phyloP scores from a whole-genome alignment of 2,329 filamentous ascomycete genomes.

The Tolypocladium pustulatum region DNA sequence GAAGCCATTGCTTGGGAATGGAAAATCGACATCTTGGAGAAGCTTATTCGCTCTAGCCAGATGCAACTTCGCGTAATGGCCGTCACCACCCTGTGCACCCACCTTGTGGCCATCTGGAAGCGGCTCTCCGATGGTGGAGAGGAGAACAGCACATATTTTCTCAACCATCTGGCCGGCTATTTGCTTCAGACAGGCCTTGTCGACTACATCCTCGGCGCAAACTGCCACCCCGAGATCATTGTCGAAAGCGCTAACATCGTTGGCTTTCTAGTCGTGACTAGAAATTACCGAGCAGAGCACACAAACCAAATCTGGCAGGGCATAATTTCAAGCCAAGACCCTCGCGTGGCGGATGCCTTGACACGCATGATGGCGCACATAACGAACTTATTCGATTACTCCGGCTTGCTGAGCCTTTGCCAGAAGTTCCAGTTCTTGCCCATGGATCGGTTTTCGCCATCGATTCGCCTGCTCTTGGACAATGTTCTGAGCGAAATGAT shows the following conservation, averaged over 20 bases:
- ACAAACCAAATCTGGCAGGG: slow-evolving; percentile 79
- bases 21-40: slow-evolving; percentile 58
- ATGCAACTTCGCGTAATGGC: slow-evolving; percentile 84
- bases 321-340: slow-evolving; percentile 71
- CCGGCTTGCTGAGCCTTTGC: slow-evolving; percentile 53
- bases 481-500: slow-evolving; percentile 39
- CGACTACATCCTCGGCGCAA: slow-evolving; percentile 79
- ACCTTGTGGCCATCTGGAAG: slow-evolving; percentile 59
- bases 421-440: slow-evolving; percentile 58
- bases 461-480: slow-evolving; percentile 53
- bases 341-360: slow-evolving; percentile 72
- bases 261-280: slow-evolving; percentile 74
- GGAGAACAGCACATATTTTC: slow-evolving; percentile 32
- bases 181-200: slow-evolving; percentile 62
- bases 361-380: slow-evolving; percentile 51
- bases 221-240: slow-evolving; percentile 87
- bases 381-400: slow-evolving; percentile 34
- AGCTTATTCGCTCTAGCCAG: slow-evolving; percentile 69
- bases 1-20: slow-evolving; percentile 52
- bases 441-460: slow-evolving; percentile 48
- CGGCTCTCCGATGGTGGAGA: slow-evolving; percentile 37
- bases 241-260: slow-evolving; percentile 72
- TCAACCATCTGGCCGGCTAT: slow-evolving; percentile 59
- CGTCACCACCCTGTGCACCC: slow-evolving; percentile 60
- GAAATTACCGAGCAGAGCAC: slow-evolving; percentile 59